Percentiles rank a stretch among this genome's conserved stretches.
Evolutionary conservation across 164 flowering plant genomes (phyloP).

Genomic region (Amborella trichopoda): DNA sequence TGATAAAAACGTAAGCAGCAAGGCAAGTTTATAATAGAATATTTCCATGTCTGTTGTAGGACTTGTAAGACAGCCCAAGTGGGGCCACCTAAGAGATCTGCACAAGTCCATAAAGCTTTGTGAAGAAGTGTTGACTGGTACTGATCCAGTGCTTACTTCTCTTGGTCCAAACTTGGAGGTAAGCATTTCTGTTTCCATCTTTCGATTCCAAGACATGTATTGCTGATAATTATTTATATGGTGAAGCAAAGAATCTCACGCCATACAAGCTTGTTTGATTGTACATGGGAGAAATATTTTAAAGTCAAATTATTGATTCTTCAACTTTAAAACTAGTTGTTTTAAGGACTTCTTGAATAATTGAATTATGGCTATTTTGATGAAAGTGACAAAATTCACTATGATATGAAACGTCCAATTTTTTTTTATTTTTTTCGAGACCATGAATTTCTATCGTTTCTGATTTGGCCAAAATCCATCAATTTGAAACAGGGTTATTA

Average conservation of each 20-base stretch:
- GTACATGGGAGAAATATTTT: background rate
- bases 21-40: background rate
- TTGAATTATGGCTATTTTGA: too few relatives aligned
- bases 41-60: slow-evolving; percentile 31
- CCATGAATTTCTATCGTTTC: too few relatives aligned
- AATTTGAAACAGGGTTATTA: too few relatives aligned
- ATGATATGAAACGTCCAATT: too few relatives aligned
- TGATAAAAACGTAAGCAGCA: background rate
- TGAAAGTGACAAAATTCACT: too few relatives aligned
- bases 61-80: slow-evolving; percentile 73
- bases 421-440: too few relatives aligned
- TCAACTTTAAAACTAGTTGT: background rate
- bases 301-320: background rate
- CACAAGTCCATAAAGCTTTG: slow-evolving; percentile 91
- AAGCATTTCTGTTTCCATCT: slow-evolving; percentile 1
- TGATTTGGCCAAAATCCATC: too few relatives aligned
- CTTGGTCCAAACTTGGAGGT: slow-evolving; percentile 83
- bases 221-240: background rate
- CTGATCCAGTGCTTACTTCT: slow-evolving; percentile 59
- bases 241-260: background rate
- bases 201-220: background rate
- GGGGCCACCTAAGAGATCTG: slow-evolving; percentile 87
- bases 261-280: background rate
- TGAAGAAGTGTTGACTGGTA: slow-evolving; percentile 64
- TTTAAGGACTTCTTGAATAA: background rate